Evolutionary conservation across 306 rosid species (phyloP), one percentile per base, ranked within the genome.

Genomic region (Vigna mungo): DNA sequence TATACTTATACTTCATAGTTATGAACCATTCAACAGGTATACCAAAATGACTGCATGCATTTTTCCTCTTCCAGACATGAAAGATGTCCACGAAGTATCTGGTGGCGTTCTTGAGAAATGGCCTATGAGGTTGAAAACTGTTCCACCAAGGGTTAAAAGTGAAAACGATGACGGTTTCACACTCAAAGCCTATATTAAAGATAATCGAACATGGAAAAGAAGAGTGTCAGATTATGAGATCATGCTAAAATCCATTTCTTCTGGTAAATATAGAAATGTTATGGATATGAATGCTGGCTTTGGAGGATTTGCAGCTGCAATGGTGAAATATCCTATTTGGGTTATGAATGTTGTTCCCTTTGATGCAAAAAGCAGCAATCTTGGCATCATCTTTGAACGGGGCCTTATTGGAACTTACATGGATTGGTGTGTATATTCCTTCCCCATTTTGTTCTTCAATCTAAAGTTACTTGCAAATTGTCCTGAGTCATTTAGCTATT

Each of bases 261-360:
- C 72, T 39, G 87, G 86, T 55, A 68, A 53, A 81, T 87, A 75
- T 78, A 54, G 89, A 75, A 87, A 87, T 81, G 84, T 87, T 47
- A 85, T 87, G 91, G 91, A 87, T 72, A 87, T 87, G 91, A 87
- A 85, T 81, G 91, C 89, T 36, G 85, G 78, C 18, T 20, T 78
- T 63, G 91, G 89, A 32, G 85, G 91, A 66, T 85, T 87, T 71
- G 91, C 91, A 30, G 91, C 91, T 65, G 86, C 87, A 46, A 76
- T 87, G 84, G 77, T 44, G 71, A 77, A 82, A 75, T 82, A 75
- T 80, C 84, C 84, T n/a, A 71, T 85, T 71, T 85, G 88, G 88
- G 88, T 85, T 52, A 85, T 85, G 86, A 85, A 82, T 75, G 88
- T 78, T 59, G 88, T 85, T 82, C 88, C 88, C 48, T 82, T 82